Evolutionary conservation across 1,139 yeast species (phyloP).

Genomic region (Pneumocystis sp.): DNA sequence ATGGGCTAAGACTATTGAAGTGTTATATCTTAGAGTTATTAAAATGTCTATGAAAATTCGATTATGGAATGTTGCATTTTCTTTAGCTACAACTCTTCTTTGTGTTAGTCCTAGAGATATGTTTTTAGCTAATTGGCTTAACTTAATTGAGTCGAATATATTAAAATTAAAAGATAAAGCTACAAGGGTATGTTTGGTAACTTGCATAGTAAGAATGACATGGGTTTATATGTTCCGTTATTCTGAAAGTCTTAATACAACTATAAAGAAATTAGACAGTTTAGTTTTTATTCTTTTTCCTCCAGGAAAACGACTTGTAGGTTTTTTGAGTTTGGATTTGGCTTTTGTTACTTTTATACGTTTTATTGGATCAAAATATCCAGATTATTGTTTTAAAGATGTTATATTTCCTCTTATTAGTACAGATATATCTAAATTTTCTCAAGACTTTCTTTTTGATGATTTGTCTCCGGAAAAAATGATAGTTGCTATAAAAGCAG

Average conservation of each 20-base stretch:
- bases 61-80: constrained; percentile 61
- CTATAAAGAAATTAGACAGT: constrained; percentile 50
- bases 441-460: constrained; percentile 44
- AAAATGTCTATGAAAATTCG: constrained; percentile 33
- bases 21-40: constrained; percentile 41
- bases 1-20: constrained; percentile 71
- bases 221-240: constrained; percentile 87
- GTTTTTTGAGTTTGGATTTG: constrained; percentile 52
- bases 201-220: neutral
- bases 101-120: constrained; percentile 70
- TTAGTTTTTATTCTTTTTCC: constrained; percentile 46
- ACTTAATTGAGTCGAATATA: constrained; percentile 38
- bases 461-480: constrained; percentile 53
- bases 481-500: constrained; percentile 55
- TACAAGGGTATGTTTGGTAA: constrained; percentile 1
- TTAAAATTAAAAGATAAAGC: constrained; percentile 39
- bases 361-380: constrained; percentile 62
- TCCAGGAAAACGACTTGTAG: constrained; percentile 49
- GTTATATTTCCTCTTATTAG: constrained; percentile 42
- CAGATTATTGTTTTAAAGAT: constrained; percentile 66
- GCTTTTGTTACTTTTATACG: constrained; percentile 60
- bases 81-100: constrained; percentile 55
- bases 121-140: constrained; percentile 63
- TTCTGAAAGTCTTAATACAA: constrained; percentile 75
- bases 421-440: constrained; percentile 20